Base-by-base conservation (phyloP, 1,284 basidiomycete species). In the Erythrobasidium hasegawianum region DNA sequence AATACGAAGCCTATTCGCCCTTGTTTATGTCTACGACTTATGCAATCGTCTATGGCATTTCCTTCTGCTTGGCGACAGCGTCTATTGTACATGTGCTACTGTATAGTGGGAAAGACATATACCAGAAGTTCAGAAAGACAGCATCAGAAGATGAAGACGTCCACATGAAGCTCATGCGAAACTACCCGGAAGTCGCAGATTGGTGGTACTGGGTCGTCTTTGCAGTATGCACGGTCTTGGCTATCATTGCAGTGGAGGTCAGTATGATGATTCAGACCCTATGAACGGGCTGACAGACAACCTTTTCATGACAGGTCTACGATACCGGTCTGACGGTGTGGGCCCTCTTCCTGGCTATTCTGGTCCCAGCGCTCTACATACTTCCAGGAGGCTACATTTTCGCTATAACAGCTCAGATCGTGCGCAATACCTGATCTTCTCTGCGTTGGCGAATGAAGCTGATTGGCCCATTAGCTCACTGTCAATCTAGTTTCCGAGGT, bases 121-220 rank as follows among this genome's bases (percentile, higher is more conserved):
- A 87, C 68, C 84, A 86, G 50, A 88, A 88, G 1, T 73, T 95
- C 67, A 86, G 86, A 76, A 85, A 83, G 72, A 82, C 88, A 49
- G 81, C 84, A 57, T 81, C 87, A 8, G 92, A 95, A 78, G 86
- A 86, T 69, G 92, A 96, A 71, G 95, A 98, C 77, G 90, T 98
- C 64, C 95, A 98, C 76, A 87, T 90, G 70, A 95, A 94, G 79
- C 81, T 97, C 61, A 98, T 98, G 95, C 81, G 86, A 62, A 85
- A 87, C 69, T 98, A 98, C 76, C 87, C 87, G 0, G 90, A 96
- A 74, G 92, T 97, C 0, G 95, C 95, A 0, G 86, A 94, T 75
- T 97, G 92, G 92, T 88, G 85, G 95, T 97, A 93, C 74, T 61
- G 80, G 1, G 68, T 80, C 24, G 81, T 86, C 9, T 85, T 92